Evolutionary conservation across 2,329 filamentous ascomycete species (phyloP), one percentile per base, ranked within the genome.

Genomic region (Xylariaceae sp.): DNA sequence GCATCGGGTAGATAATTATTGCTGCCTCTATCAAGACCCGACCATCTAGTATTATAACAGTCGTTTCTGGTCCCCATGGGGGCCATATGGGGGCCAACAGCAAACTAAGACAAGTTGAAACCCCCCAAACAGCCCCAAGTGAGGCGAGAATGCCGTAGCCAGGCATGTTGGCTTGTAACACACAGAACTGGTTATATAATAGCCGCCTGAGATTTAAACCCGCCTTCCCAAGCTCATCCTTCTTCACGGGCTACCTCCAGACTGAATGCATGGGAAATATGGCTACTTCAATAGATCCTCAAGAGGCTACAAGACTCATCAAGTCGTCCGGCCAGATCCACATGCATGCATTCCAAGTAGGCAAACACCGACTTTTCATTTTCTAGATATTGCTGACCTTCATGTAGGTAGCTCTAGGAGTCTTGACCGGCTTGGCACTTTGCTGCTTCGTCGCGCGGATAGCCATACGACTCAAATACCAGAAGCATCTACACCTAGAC

Each of bases 381-480:
- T 14, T 16, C 14, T 37, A 10, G 12, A 37, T 3, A 10, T 3
- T 3, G 5, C 32, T 37, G 32, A 37, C 32, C 32, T 7, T 47
- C 40, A 54, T 57, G 23, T 49, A 55, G 54, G 32, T 52, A 10
- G 45, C 46, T 44, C 50, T 55, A 23, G 54, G 51, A 20, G 61
- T 58, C 3, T 59, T 60, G 29, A 61, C 55, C 16, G 59, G 52
- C 50, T 54, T 52, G 21, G 51, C 50, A 21, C 29, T 58, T 40
- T 26, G 48, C 21, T 63, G 50, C 40, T 61, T 63, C 18, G 10
- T 60, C 19, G 58, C 47, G 18, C 44, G 63, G 19, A 60, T 63
- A 45, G 57, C 42, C 44, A 63, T 65, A 41, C 52, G 61, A 20
- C 45, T 65, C 21, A 60, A 2, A 23, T 60, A 60, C 20, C 54